Conservation (phyloP, 2,329 filamentous ascomycete genomes). For the Talaromyces verruculosus region DNA sequence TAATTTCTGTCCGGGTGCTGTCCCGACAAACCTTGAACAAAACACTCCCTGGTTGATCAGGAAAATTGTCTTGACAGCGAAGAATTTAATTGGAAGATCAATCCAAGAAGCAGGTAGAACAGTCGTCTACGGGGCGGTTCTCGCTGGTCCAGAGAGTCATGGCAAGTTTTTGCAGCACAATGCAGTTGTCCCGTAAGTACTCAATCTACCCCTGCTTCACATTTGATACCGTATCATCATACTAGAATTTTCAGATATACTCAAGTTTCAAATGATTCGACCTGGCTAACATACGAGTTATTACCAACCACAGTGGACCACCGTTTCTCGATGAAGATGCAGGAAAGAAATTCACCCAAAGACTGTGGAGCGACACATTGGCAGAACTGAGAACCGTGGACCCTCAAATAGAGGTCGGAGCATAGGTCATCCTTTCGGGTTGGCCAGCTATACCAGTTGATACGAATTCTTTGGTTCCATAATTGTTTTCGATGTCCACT, state of each 20-base stretch:
- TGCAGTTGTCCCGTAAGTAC: slow-evolving; percentile 17
- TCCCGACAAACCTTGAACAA: slow-evolving; percentile 20
- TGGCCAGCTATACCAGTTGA: rapidly evolving
- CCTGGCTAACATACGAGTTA: neutral
- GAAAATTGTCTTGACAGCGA: slow-evolving; percentile 11
- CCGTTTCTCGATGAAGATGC: slow-evolving; percentile 1
- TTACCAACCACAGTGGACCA: neutral
- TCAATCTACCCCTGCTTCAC: neutral
- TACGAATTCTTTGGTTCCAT: neutral
- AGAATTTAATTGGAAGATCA: slow-evolving; percentile 15
- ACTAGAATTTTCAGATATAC: neutral
- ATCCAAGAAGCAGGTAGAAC: slow-evolving; percentile 20
- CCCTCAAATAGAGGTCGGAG: neutral
- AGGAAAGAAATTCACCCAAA: slow-evolving; percentile 5
- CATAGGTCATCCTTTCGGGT: neutral
- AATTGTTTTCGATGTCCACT: neutral
- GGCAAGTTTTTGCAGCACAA: slow-evolving; percentile 22
- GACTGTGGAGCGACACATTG: neutral
- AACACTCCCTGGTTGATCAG: slow-evolving; percentile 16
- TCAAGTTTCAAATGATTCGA: neutral
- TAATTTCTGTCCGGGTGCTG: slow-evolving; percentile 24
- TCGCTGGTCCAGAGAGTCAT: slow-evolving; percentile 22
- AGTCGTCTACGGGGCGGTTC: slow-evolving; percentile 22
- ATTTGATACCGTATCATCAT: neutral
- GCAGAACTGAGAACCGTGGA: slow-evolving; percentile 5